Conservation (phyloP, 805 yeast genomes). For the Citeromyces matritensis region DNA sequence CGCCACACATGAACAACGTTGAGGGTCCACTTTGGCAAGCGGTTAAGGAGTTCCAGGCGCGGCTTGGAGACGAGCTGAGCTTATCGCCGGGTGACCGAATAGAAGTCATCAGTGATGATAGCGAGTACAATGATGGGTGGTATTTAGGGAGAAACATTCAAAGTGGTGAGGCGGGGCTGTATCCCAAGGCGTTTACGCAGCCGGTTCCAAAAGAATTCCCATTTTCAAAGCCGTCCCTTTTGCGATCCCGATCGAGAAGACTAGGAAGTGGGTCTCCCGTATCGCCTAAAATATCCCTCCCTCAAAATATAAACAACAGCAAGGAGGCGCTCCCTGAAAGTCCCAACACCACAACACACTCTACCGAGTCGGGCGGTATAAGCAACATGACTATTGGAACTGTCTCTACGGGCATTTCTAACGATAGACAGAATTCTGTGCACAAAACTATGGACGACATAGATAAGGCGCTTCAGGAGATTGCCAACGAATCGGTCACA, state of each 20-base stretch:
- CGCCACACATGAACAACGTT: conserved; percentile 1
- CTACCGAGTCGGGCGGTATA: conserved; percentile 1
- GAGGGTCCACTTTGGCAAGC: conserved; percentile 27
- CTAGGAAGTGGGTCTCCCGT: conserved; percentile 15
- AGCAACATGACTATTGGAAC: background rate
- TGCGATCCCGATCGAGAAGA: conserved; percentile 49
- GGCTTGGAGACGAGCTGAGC: conserved; percentile 82
- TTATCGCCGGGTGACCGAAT: conserved; percentile 72
- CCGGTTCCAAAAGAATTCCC: conserved; percentile 7
- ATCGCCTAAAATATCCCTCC: background rate
- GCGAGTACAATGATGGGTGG: conserved; percentile 95
- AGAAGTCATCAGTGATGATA: conserved; percentile 84
- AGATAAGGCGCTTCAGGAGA: conserved; percentile 56
- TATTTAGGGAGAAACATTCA: conserved; percentile 72
- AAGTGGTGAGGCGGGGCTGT: conserved; percentile 69
- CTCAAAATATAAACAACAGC: background rate
- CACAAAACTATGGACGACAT: conserved; percentile 52
- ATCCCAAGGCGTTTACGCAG: conserved; percentile 82
- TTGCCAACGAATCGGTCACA: conserved; percentile 15
- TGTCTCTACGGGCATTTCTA: background rate
- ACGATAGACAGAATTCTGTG: conserved; percentile 20
- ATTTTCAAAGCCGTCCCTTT: conserved; percentile 18
- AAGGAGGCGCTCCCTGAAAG: conserved; percentile 2
- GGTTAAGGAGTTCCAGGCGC: conserved; percentile 74
- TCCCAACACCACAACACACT: conserved; percentile 4